Percentiles rank a stretch among this genome's conserved stretches.
phyloP scores from a whole-genome alignment of 495 filamentous ascomycete species.

The Talaromyces nanjingensis region DNA sequence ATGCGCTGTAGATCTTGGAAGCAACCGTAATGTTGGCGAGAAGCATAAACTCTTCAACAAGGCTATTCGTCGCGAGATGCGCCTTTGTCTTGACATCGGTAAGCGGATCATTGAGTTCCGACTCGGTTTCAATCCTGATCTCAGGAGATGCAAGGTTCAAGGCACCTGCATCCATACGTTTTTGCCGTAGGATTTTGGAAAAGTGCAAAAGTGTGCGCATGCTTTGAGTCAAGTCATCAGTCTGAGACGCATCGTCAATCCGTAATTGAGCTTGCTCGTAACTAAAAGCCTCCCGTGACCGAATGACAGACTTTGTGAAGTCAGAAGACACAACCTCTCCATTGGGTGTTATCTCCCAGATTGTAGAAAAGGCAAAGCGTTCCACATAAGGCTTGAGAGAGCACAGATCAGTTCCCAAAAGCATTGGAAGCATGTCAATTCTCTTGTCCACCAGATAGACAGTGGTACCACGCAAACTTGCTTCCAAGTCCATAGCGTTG shows the following conservation, averaged over 20 bases:
- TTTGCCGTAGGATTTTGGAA: conserved; percentile 90
- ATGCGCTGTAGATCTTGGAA: conserved; percentile 75
- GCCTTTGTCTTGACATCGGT: conserved; percentile 88
- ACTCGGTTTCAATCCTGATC: conserved; percentile 88
- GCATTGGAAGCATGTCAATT: conserved; percentile 96
- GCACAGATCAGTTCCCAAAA: conserved; percentile 92
- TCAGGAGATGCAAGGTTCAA: conserved; percentile 92
- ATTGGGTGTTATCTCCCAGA: conserved; percentile 85
- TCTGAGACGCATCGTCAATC: conserved; percentile 79
- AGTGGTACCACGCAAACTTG: conserved; percentile 86
- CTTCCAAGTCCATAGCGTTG: conserved; percentile 94
- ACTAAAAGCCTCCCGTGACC: conserved; percentile 94
- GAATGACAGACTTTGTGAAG: conserved; percentile 97
- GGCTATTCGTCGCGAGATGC: conserved; percentile 89
- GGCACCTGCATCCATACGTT: conserved; percentile 92
- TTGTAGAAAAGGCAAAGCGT: conserved; percentile 88
- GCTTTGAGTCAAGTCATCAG: conserved; percentile 81
- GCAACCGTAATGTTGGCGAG: conserved; percentile 95
- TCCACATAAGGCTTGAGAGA: conserved; percentile 97
- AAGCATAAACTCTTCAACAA: conserved; percentile 99
- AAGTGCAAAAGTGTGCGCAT: conserved; percentile 84
- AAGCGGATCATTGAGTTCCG: conserved; percentile 89
- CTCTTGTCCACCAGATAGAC: conserved; percentile 98
- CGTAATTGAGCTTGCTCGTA: conserved; percentile 93
- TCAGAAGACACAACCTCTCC: conserved; percentile 74